Base-by-base conservation (phyloP, 2,329 filamentous ascomycete genomes). In the Fusarium oxysporum region DNA sequence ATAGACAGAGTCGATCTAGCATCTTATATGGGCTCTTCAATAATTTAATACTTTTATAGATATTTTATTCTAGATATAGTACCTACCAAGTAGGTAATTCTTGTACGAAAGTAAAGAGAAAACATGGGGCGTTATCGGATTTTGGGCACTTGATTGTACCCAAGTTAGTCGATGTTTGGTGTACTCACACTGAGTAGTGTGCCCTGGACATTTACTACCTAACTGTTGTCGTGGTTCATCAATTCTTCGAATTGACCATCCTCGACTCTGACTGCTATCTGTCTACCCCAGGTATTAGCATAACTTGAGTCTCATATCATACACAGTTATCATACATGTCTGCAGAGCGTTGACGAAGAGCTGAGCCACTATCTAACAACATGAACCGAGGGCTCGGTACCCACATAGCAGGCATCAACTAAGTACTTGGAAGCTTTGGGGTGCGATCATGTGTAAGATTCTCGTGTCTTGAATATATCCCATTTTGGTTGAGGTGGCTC, bases 391-490 rank as follows among this genome's bases (percentile, higher is more conserved):
- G 23, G n/a, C 33, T 38, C 12, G 13, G 8, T 38, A 33, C 30
- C 37, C 25, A 33, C 37, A 33, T 25, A 51, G 43, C 25, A 51
- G n/a, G 21, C 23, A 30, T 16, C 41, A 40, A 30, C 25, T 21
- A 45, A 30, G 17, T 25, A 17, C 10, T 25, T 32, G 21, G 32
- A 59, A 45, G n/a, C 32, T 12, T 48, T 11, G 21, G n/a, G 5
- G 33, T 53, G 32, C 16, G 23, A 54, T 71, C 73, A 74, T 72
- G 64, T 64, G 71, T 37, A 43, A 37, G 35, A 58, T 38, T 62
- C 45, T 58, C 62, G 65, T 72, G 70, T 56, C 64, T 48, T 21
- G n/a, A 53, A 33, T 37, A 30, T 54, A 38, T 43, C 53, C 19
- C 17, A 44, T 38, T 40, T n/a, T 58, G 13, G 32, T 61, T 38